Evolutionary conservation across 495 filamentous ascomycete species (phyloP), one percentile per base, ranked within the genome.

Genomic region (Trichoderma asperelloides): DNA sequence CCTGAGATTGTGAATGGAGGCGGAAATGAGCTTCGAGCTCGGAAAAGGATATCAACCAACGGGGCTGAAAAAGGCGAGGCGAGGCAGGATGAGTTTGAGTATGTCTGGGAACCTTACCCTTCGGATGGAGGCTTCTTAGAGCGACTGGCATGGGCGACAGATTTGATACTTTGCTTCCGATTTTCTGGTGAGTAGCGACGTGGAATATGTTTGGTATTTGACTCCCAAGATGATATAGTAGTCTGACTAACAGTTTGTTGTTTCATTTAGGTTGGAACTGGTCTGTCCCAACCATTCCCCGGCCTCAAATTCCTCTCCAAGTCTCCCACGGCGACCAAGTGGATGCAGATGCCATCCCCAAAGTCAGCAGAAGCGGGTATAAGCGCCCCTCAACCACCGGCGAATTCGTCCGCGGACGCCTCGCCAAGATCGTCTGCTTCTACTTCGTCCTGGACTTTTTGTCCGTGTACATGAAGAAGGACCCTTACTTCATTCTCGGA

Each of bases 51-150:
- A 33, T n/a, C 23, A 16, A 30, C 39, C 13, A 64, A 9, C 21
- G 25, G 13, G 12, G 63, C 40, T 47, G 9, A 21, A 43, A 18
- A 68, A 16, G 18, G 51, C 3, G 23, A 27, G 8, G 15, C 21
- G 30, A 13, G 49, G 0, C 30, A 51, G 0, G 69, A 72, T 8
- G 72, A 74, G 28, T 73, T 73, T 39, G 83, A 85, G 60, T 81
- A 85, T 66, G 80, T 80, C 74, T 96, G 91, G 91, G 87, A 96
- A 71, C 70, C 85, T 2, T 95, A 89, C 71, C 93, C 92, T 6
- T 67, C 77, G 18, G 68, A 74, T 0, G 78, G 76, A 0, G 74
- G 78, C 3, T 81, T 93, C 62, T 67, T 72, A 15, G 82, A 87
- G 68, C 87, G 92, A 2, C 71, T 96, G 18, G 83, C 85, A 66